A percentile compares a stretch with the other conserved stretches of the same genome.
Conservation (phyloP, 129 eudicot species). For the Logfia minima region DNA sequence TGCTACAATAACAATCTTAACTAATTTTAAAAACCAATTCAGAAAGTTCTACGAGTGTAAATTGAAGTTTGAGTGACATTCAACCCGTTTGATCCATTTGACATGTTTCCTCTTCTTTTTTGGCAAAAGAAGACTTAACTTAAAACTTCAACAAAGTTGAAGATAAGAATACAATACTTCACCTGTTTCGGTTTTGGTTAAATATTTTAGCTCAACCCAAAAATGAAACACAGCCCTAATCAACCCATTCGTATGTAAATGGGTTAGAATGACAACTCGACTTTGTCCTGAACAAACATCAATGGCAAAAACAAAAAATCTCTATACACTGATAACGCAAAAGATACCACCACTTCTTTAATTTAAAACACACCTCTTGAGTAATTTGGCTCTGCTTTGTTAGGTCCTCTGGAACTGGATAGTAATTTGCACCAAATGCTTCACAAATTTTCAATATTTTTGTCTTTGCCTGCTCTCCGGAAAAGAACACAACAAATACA, state of each 20-base stretch:
- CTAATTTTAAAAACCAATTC: background rate
- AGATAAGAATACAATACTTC: background rate
- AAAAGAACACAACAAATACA: slow-evolving; percentile 93
- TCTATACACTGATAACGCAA: background rate
- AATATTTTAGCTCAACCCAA: background rate
- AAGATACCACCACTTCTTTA: background rate
- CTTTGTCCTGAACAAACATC: background rate
- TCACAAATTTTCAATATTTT: slow-evolving; percentile 94
- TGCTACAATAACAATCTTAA: background rate
- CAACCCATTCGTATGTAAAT: background rate
- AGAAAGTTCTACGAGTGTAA: background rate
- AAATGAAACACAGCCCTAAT: background rate
- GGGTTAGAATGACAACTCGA: background rate
- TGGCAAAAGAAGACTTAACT: background rate
- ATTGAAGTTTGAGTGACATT: background rate
- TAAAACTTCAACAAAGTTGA: background rate
- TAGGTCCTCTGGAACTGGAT: slow-evolving; percentile 91
- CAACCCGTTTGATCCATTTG: background rate
- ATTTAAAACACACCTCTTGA: slow-evolving; percentile 62
- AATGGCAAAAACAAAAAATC: slow-evolving; percentile 4
- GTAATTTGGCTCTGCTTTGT: slow-evolving; percentile 83
- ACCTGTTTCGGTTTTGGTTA: background rate
- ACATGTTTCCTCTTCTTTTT: background rate
- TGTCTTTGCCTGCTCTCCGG: slow-evolving; percentile 94
- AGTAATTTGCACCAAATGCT: slow-evolving; percentile 97